Conservation (phyloP, 208 protist species). For the Crithidia bombi region DNA sequence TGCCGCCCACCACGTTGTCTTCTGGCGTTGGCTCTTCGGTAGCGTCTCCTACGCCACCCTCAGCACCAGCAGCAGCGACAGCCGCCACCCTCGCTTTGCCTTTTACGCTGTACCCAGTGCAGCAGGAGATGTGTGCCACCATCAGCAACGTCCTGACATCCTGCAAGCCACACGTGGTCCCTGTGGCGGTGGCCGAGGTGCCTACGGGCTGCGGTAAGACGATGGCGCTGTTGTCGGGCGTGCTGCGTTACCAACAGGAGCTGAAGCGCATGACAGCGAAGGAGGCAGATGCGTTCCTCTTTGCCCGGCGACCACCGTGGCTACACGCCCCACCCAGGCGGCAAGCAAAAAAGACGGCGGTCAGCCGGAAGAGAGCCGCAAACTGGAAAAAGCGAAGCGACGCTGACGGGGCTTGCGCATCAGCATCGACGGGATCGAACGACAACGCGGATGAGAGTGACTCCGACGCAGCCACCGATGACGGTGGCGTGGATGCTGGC, state of each 20-base stretch:
- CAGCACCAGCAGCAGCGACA: background rate
- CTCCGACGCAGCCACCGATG: background rate
- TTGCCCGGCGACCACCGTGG: constrained; percentile 72
- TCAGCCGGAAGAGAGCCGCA: background rate
- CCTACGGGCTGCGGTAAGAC: constrained; percentile 98
- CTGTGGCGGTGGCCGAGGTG: constrained; percentile 87
- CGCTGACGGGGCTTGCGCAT: background rate
- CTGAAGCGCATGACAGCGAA: constrained; percentile 94
- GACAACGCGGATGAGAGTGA: background rate
- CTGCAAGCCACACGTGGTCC: constrained; percentile 32
- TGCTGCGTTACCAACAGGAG: constrained; percentile 76
- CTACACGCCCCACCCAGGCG: background rate
- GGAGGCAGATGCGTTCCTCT: constrained; percentile 92
- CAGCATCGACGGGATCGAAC: background rate
- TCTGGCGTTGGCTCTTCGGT: background rate
- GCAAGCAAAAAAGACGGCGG: background rate
- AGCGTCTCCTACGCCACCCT: background rate
- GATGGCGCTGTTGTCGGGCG: constrained; percentile 92
- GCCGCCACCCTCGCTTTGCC: constrained; percentile 48
- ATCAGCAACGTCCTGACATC: constrained; percentile 50
- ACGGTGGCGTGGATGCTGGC: constrained; percentile 14
- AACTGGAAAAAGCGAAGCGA: background rate
- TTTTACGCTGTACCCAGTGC: constrained; percentile 81
- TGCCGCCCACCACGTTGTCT: too few relatives aligned
- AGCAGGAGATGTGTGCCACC: constrained; percentile 88